A percentile compares a stretch with the other conserved stretches of the same genome.
These are phyloP conservation scores for Penicillium sp. DNA, from an alignment of 2,329 filamentous ascomycete genomes.

Conservation along the genomic window DNA sequence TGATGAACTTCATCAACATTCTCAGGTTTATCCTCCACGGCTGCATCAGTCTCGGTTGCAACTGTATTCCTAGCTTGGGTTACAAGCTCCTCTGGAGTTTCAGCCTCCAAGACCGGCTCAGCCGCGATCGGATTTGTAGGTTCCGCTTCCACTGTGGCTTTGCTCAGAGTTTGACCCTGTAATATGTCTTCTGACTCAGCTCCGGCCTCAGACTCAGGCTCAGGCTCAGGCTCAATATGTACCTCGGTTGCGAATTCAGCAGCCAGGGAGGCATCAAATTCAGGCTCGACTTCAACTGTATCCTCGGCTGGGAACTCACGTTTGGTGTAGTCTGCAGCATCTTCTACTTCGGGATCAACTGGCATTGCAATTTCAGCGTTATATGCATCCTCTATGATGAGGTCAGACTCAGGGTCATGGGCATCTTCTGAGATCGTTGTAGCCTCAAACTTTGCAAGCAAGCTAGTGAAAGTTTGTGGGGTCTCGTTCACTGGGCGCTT, in stretches of 20 bases:
- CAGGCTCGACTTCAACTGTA: neutral
- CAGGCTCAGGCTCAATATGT: neutral
- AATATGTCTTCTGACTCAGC: neutral
- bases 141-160: neutral
- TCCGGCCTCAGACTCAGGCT: neutral
- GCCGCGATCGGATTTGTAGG: neutral
- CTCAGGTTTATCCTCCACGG: neutral
- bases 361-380: neutral
- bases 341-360: neutral
- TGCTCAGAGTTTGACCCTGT: too few relatives aligned
- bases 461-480: slow-evolving; percentile 35
- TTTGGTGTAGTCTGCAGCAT: neutral
- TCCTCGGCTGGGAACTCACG: neutral
- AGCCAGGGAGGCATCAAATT: neutral
- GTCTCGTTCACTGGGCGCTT: slow-evolving; percentile 31
- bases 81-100: neutral
- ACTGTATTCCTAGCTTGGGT: neutral
- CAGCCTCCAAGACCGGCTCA: neutral
- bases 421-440: slow-evolving; percentile 15
- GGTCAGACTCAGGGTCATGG: neutral
- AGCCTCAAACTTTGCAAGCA: slow-evolving; percentile 42
- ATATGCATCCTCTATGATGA: neutral
- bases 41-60: neutral
- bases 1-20: neutral
- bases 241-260: neutral